Evolutionary conservation across 306 rosid genomes (phyloP), one percentile per base, ranked within the genome.

Genomic region (Sindora glabra): DNA sequence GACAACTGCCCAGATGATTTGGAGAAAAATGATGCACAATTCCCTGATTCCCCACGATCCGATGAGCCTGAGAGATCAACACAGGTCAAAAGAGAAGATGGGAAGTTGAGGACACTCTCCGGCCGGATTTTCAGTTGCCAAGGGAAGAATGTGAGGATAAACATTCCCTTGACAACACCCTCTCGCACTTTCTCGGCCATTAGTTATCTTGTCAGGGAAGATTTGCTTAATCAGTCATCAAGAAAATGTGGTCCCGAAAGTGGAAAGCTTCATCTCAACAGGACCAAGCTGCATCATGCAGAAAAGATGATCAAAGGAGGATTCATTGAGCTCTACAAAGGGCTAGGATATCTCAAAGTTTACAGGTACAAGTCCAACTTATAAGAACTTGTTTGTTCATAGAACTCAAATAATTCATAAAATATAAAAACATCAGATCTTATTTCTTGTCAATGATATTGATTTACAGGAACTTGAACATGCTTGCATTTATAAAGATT

Each of bases 251-350:
- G 77, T 48, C 51, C 71, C 30, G 90, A 94, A 66, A 85, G 84
- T 14, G 77, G 72, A 2, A 89, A 79, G 59, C 81, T 85, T 53
- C 85, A 83, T 19, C 54, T 94, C 42, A 94, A 86, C 74, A 84
- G 70, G 62, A 76, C 85, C 0, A 86, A 82, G 77, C 53, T 94
- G 72, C 89, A 81, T 65, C 94, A 82, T 72, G 99, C 99, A 30
- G 95, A 86, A 65, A 94, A 94, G 62, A 94, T 94, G 97, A 94
- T 94, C 64, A 84, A 70, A 71, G 85, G 94, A 54, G 99, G 95
- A 23, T 86, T 89, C 54, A 59, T 94, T 72, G 99, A 94, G 67
- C 97, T 94, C 65, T 89, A 94, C 21, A 94, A 89, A 19, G 99
- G 95, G 10, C 59, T 94, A 36, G 95, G 94, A 21, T 94, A 89